Evolutionary conservation across 2,329 filamentous ascomycete genomes (phyloP).

Genomic region (Ophiostoma himal-ulmi): DNA sequence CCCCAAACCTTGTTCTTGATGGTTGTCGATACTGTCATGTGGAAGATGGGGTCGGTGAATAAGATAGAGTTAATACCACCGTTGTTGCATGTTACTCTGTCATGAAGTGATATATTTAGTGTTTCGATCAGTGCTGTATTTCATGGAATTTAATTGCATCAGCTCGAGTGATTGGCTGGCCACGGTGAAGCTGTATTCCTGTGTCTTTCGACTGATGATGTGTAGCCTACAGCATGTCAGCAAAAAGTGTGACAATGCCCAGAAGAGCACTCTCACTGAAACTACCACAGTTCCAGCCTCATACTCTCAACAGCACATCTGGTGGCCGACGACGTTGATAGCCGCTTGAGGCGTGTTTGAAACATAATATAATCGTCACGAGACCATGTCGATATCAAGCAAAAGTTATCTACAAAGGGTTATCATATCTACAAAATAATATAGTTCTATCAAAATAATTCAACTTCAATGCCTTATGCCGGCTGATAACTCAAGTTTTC

Average conservation of each 20-base stretch:
- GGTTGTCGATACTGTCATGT: not conserved
- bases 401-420: too few species aligned
- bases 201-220: too few species aligned
- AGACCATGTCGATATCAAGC: too few species aligned
- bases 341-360: not conserved
- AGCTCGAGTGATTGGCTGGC: too few species aligned
- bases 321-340: not conserved
- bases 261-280: not conserved
- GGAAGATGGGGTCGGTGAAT: not conserved
- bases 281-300: not conserved
- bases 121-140: too few species aligned
- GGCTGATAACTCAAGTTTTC: not conserved
- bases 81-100: not conserved
- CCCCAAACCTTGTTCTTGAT: not conserved
- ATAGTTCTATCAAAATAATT: not conserved
- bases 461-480: not conserved
- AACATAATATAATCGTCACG: not conserved
- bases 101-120: not conserved
- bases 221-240: not conserved
- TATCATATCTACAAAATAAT: too few species aligned
- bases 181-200: too few species aligned
- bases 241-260: not conserved
- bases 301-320: not conserved
- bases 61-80: slow-evolving; percentile 13
- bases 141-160: too few species aligned